Percentiles rank a stretch among this genome's conserved stretches.
Evolutionary conservation across 441 rosid species (phyloP).

Genomic region (Metrosideros polymorpha): DNA sequence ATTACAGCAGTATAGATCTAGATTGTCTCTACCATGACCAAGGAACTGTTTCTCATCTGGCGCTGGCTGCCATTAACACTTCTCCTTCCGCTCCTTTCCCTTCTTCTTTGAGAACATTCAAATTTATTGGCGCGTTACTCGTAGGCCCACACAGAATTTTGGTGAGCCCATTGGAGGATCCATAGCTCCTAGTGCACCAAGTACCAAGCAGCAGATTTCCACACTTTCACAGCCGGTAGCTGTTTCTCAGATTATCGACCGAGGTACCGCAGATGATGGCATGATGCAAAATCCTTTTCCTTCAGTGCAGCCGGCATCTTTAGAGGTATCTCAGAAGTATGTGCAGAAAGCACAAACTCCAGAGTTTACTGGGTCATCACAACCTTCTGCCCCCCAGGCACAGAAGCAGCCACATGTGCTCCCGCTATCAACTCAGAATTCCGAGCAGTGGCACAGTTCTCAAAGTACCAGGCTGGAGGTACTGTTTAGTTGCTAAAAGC

Average conservation of each 20-base stretch:
- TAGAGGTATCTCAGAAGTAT: slow-evolving; percentile 31
- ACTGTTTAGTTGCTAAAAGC: background rate
- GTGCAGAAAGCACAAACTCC: slow-evolving; percentile 18
- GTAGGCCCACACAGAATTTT: slow-evolving; percentile 27
- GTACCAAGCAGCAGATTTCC: slow-evolving; percentile 34
- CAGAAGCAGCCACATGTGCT: slow-evolving; percentile 21
- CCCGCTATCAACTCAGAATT: slow-evolving; percentile 16
- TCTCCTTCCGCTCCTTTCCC: background rate
- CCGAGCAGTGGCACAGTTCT: slow-evolving; percentile 32
- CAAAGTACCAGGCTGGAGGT: slow-evolving; percentile 33
- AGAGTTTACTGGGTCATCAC: slow-evolving; percentile 34
- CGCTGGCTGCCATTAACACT: background rate
- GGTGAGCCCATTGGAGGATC: slow-evolving; percentile 30
- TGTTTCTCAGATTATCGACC: slow-evolving; percentile 32
- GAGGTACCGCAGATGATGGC: slow-evolving; percentile 24
- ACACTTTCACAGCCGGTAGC: slow-evolving; percentile 32
- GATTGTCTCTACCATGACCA: background rate
- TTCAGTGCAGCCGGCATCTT: slow-evolving; percentile 23
- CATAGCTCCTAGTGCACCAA: slow-evolving; percentile 33
- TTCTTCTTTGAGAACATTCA: background rate
- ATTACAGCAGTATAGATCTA: background rate
- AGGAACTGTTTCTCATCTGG: background rate
- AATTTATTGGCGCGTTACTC: background rate
- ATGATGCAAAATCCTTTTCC: slow-evolving; percentile 28
- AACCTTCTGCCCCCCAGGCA: slow-evolving; percentile 26